Base-by-base conservation (phyloP, 164 flowering plant species). In the Santalum album region DNA sequence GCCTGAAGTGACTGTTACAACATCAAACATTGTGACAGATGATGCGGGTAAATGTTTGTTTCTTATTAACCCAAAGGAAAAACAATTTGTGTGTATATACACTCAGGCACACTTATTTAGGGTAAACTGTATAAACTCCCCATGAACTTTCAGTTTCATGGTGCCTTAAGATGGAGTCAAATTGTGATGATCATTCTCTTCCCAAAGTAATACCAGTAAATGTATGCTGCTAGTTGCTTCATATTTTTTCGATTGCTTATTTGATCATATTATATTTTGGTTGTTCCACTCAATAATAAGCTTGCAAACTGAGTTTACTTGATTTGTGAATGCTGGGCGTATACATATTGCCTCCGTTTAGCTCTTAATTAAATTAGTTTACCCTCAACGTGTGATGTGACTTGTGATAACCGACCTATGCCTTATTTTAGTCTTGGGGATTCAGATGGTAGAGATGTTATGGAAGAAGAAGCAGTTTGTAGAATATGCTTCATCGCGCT, bases 391-490 rank as follows among this genome's bases (percentile, higher is more conserved):
- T 43, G 29, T 45, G 19, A 29, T n/a, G n/a, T n/a, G n/a, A 39
- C 36, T 48, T 58, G 53, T 18, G 40, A 64, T 71, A 64, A 68
- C 72, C 66, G 59, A 61, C 68, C 54, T 55, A 54, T 54, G 35
- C 54, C 67, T 69, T 63, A 65, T 60, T 62, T 60, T 70, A 72
- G 70, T 69, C 25, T 58, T 65, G 44, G 69, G 61, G 61, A 57
- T 68, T 70, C 78, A 83, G 86, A 64, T 59, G 77, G 74, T 54
- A 78, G 78, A 62, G 65, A 78, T 64, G 77, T 83, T 58, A 69
- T 73, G 25, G 84, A 75, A 72, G 87, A 80, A 67, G 86, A 78
- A 66, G 91, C 91, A 9, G 83, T 84, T 23, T 84, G 91, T 61
- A 70, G 87, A 67, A 84, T 84, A 47, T 84, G 91, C 64, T 61